phyloP scores from a whole-genome alignment of 2,329 filamentous ascomycete species.

The Paraphoma sp. region DNA sequence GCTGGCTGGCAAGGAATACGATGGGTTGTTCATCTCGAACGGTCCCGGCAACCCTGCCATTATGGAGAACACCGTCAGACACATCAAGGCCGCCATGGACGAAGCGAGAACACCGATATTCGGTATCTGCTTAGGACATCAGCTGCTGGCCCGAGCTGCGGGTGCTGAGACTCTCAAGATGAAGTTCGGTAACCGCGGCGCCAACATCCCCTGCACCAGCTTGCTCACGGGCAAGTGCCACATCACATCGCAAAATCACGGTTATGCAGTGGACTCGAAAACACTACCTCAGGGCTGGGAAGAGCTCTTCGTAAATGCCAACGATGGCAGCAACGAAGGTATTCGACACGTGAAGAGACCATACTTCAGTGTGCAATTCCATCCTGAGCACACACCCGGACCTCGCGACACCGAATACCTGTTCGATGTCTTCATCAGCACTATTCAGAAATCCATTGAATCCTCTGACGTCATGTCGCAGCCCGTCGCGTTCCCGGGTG shows the following conservation, averaged over 20 bases:
- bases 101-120: constrained; percentile 88
- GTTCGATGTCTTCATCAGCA: constrained; percentile 94
- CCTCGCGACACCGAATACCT: constrained; percentile 95
- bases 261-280: constrained; percentile 85
- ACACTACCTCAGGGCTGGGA: constrained; percentile 82
- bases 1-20: constrained; percentile 81
- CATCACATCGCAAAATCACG: constrained; percentile 99
- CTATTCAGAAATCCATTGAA: constrained; percentile 74
- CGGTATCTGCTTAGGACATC: constrained; percentile 95
- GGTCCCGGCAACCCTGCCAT: constrained; percentile 94
- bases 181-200: constrained; percentile 98
- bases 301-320: constrained; percentile 97
- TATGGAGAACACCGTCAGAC: constrained; percentile 78
- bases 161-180: constrained; percentile 90
- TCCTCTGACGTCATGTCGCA: constrained; percentile 71
- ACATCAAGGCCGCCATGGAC: constrained; percentile 77
- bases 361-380: constrained; percentile 99
- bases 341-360: constrained; percentile 86
- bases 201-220: constrained; percentile 98
- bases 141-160: constrained; percentile 86
- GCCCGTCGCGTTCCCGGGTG: constrained; percentile 87
- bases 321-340: constrained; percentile 97
- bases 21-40: constrained; percentile 97
- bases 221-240: constrained; percentile 95
- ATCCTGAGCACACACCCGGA: constrained; percentile 95